Percentiles rank a stretch among this genome's conserved stretches.
phyloP scores from a whole-genome alignment of 768 basidiomycete genomes.

The Termitomyces sp. region DNA sequence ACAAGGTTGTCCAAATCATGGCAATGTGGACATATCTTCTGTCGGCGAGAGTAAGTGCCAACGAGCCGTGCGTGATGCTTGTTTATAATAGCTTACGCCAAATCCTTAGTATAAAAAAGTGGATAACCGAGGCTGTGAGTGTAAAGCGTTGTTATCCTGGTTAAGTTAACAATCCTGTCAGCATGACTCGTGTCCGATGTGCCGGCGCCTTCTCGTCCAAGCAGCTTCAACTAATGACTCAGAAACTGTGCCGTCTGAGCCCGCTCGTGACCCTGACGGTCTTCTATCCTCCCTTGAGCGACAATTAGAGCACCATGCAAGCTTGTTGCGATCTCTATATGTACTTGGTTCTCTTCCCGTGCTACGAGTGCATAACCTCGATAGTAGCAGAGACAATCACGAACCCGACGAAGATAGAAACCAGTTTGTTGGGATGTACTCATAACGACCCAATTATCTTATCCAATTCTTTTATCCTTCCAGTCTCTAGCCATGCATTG shows the following conservation, averaged over 20 bases:
- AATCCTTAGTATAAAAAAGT: slow-evolving; percentile 52
- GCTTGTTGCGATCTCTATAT: slow-evolving; percentile 7
- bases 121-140: slow-evolving; percentile 56
- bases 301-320: slow-evolving; percentile 5
- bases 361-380: not conserved
- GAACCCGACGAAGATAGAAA: slow-evolving; percentile 18
- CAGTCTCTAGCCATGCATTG: not conserved
- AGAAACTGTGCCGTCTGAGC: slow-evolving; percentile 9
- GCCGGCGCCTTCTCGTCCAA: slow-evolving; percentile 44
- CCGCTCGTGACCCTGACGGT: slow-evolving; percentile 2
- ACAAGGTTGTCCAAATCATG: slow-evolving; percentile 49
- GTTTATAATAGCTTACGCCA: not conserved
- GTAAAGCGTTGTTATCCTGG: not conserved
- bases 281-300: slow-evolving; percentile 6
- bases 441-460: slow-evolving; percentile 24
- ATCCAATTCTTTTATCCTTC: not conserved
- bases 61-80: too few relatives aligned
- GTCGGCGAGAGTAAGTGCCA: slow-evolving; percentile 73
- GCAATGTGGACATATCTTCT: slow-evolving; percentile 71
- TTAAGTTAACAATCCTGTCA: slow-evolving; percentile 17
- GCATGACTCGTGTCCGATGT: slow-evolving; percentile 65
- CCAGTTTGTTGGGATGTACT: slow-evolving; percentile 55
- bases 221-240: not conserved
- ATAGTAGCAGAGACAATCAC: not conserved
- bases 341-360: not conserved